These are phyloP conservation scores for Botrytis squamosa DNA, from an alignment of 2,329 filamentous ascomycete genomes.

Conservation along the genomic window DNA sequence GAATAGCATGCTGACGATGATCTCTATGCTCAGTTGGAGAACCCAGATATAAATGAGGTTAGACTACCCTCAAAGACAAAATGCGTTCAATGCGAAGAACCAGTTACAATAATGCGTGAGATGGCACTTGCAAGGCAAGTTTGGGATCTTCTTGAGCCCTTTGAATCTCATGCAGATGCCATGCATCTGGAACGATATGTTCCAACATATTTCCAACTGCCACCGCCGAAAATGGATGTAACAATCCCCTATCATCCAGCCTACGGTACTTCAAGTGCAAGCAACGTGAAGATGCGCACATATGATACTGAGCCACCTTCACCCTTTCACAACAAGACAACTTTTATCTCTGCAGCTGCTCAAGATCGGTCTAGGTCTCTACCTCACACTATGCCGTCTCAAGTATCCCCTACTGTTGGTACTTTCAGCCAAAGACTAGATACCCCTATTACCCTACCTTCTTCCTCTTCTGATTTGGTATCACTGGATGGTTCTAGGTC, in stretches of 20 bases:
- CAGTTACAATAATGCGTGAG: slow-evolving; percentile 42
- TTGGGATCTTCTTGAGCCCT: slow-evolving; percentile 42
- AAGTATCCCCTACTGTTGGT: slow-evolving; percentile 26
- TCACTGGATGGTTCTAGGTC: slow-evolving; percentile 24
- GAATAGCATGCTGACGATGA: slow-evolving; percentile 23
- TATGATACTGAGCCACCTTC: slow-evolving; percentile 23
- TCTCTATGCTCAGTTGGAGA: slow-evolving; percentile 27
- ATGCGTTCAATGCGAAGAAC: slow-evolving; percentile 40
- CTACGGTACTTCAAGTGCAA: slow-evolving; percentile 24
- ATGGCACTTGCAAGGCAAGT: slow-evolving; percentile 40
- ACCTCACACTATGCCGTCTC: slow-evolving; percentile 28
- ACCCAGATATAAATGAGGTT: slow-evolving; percentile 27
- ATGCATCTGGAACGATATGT: slow-evolving; percentile 43
- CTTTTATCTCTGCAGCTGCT: slow-evolving; percentile 22
- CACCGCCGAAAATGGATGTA: slow-evolving; percentile 37
- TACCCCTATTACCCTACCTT: slow-evolving; percentile 25
- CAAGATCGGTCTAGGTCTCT: slow-evolving; percentile 26
- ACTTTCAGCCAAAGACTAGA: slow-evolving; percentile 23
- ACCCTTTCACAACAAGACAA: slow-evolving; percentile 22
- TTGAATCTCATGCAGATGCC: slow-evolving; percentile 42
- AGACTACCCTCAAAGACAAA: slow-evolving; percentile 37
- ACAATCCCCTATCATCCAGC: slow-evolving; percentile 27
- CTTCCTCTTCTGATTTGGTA: slow-evolving; percentile 26
- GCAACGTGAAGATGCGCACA: slow-evolving; percentile 20
- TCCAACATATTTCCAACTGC: slow-evolving; percentile 40